Conservation (phyloP, 768 basidiomycete species). For the Lanmaoa rubissima region DNA sequence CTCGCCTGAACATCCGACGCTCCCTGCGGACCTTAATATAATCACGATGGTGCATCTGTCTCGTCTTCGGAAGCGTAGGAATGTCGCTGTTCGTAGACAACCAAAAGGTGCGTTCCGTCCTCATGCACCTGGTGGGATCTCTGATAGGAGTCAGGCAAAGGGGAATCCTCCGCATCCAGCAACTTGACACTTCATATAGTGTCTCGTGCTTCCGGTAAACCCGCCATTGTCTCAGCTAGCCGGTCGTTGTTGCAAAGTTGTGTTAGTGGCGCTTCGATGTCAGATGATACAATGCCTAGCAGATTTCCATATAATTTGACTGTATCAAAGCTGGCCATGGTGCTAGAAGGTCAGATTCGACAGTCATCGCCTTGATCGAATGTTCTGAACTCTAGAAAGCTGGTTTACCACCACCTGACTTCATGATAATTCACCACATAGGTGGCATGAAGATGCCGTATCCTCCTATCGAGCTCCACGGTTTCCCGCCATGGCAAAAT, state of each 20-base stretch:
- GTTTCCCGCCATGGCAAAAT: slow-evolving; percentile 87
- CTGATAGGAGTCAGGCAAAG: slow-evolving; percentile 16
- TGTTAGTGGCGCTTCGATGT: not conserved
- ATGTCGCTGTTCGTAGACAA: slow-evolving; percentile 26
- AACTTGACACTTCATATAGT: slow-evolving; percentile 52
- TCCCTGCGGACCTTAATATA: slow-evolving; percentile 12
- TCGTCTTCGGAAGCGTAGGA: slow-evolving; percentile 21
- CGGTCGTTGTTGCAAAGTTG: slow-evolving; percentile 39
- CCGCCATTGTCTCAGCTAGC: slow-evolving; percentile 58
- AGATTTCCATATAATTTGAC: slow-evolving; percentile 35
- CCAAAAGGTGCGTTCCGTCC: slow-evolving; percentile 19
- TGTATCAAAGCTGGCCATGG: slow-evolving; percentile 43
- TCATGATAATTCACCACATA: slow-evolving; percentile 71
- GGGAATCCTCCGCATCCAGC: slow-evolving; percentile 5
- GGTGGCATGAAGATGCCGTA: slow-evolving; percentile 35
- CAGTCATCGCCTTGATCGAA: not conserved
- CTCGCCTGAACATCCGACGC: slow-evolving; percentile 44
- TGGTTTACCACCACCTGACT: slow-evolving; percentile 66
- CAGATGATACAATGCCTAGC: not conserved
- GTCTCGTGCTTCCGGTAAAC: slow-evolving; percentile 61
- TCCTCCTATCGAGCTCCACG: slow-evolving; percentile 62
- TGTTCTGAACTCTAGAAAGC: slow-evolving; percentile 40
- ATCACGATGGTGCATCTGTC: slow-evolving; percentile 21
- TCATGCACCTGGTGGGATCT: not conserved
- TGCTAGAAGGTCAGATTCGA: slow-evolving; percentile 56